phyloP scores from a whole-genome alignment of 345 rosid species.

The rapeseed (Brassica napus) region Da-Ae NC_063450.1:46901001-46901500 shows the following conservation, averaged over 20 bases:
- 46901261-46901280: constrained; percentile 91
- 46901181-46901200: too few species aligned
- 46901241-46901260: constrained; percentile 83
- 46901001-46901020: constrained; percentile 62
- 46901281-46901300: constrained; percentile 72
- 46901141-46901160: background rate
- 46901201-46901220: background rate
- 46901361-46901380: constrained; percentile 50
- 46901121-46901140: too few species aligned
- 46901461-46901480: constrained; percentile 68
- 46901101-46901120: too few species aligned
- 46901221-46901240: constrained; percentile 55
- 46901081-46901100: too few species aligned
- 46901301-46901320: constrained; percentile 72
- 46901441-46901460: constrained; percentile 54
- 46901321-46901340: constrained; percentile 73
- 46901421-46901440: background rate
- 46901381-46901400: background rate
- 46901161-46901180: too few species aligned
- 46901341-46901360: constrained; percentile 73
- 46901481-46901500: constrained; percentile 93
- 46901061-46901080: too few species aligned
- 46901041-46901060: background rate
- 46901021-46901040: constrained; percentile 71
- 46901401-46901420: background rate